phyloP scores from a whole-genome alignment of 306 rosid genomes.

The Dalbergia oliveri region DNA sequence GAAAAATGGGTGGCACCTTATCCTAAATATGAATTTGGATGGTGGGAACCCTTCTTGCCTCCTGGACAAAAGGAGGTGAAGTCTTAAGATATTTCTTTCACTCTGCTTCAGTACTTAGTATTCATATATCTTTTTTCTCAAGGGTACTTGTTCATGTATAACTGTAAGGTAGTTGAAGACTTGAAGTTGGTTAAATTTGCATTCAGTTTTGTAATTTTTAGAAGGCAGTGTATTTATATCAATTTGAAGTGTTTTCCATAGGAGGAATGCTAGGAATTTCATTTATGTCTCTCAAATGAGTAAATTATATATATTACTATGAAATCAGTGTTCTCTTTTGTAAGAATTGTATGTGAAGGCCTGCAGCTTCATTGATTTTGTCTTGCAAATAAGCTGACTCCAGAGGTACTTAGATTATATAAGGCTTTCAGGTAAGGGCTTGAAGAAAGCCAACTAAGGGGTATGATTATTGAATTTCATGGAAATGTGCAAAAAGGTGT shows the following conservation, averaged over 20 bases:
- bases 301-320: slow-evolving; percentile 39
- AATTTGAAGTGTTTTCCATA: slow-evolving; percentile 26
- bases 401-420: no score
- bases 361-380: neutral
- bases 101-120: slow-evolving; percentile 31
- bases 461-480: no score
- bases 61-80: slow-evolving; percentile 66
- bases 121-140: slow-evolving; percentile 7
- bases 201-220: slow-evolving; percentile 50
- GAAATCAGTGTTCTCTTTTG: slow-evolving; percentile 32
- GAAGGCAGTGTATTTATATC: slow-evolving; percentile 38
- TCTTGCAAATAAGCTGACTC: slow-evolving; percentile 14
- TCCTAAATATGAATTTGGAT: slow-evolving; percentile 84
- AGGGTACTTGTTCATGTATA: slow-evolving; percentile 32
- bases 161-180: slow-evolving; percentile 44
- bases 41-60: slow-evolving; percentile 90
- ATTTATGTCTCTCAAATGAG: slow-evolving; percentile 45
- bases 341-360: slow-evolving; percentile 33
- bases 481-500: neutral
- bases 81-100: slow-evolving; percentile 53
- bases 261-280: slow-evolving; percentile 51
- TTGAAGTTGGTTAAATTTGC: slow-evolving; percentile 48
- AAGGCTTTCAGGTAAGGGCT: no score
- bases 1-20: slow-evolving; percentile 97
- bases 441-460: no score